Evolutionary conservation across 1,284 basidiomycete genomes (phyloP), one percentile per base, ranked within the genome.

Genomic region (Cystobasidium pallidum): DNA sequence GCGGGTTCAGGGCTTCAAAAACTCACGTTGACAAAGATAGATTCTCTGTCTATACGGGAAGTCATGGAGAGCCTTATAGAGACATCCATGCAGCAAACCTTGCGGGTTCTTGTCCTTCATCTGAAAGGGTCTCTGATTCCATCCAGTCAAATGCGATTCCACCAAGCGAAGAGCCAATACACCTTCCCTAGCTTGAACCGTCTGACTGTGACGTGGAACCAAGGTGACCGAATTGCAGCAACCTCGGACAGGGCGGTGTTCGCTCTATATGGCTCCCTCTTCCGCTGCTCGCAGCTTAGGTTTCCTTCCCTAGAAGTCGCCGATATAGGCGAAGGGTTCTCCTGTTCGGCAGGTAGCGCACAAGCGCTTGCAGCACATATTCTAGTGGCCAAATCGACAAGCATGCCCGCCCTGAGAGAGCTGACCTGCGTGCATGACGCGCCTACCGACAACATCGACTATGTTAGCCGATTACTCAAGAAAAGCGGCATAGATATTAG

Each of bases 261-360:
- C 45, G 19, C 26, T 30, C 58, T 70, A 13, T 70, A 61, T 19
- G 36, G n/a, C 11, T 70, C 45, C 19, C 43, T 70, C 4, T 70
- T 59, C 57, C 54, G 55, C 36, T 49, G 45, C 10, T 26, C 26
- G 10, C 36, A 52, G 17, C 17, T 70, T 8, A 11, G 10, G 13
- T 39, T 70, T 3, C 67, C 67, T 11, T 21, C 21, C 3, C 58
- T 70, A 2, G 58, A 26, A n/a, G 47, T 19, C 0, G 11, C 62
- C 15, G 30, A 62, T 26, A 6, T 70, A 10, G 32, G 36, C 13
- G 19, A 70, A 17, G 67, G 39, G 2, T 52, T 59, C 15, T 47
- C 41, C 17, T 51, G 24, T 28, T 57, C 36, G 3, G 13, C 28
- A 3, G 32, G 57, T 11, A 62, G 43, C 3, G 43, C 57, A 15